Base-by-base conservation (phyloP, 768 basidiomycete genomes). In the Scleroderma bovista region DNA sequence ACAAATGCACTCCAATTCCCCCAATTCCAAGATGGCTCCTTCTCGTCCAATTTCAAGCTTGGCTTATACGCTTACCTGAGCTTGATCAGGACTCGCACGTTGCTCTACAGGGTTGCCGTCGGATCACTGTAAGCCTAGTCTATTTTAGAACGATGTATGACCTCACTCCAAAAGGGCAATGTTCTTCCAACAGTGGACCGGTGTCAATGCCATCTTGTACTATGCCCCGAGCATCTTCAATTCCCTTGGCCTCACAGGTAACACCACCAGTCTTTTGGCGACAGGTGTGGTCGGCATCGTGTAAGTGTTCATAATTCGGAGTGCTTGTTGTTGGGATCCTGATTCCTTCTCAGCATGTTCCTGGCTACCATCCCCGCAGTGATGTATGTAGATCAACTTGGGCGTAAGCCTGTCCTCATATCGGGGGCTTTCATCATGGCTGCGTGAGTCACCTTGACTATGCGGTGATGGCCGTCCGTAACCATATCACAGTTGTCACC, bases 161-260 rank as follows among this genome's bases (percentile, higher is more conserved):
- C 58, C 19, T 23, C 13, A 16, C 40, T 20, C 42, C 5, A 46
- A 43, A 43, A 79, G 78, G 53, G 80, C 72, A 37, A 91, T 84
- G 86, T 84, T 83, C 70, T 88, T 86, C 73, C 87, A 88, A 61
- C 86, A 88, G 66, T 88, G 86, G 85, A 87, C 85, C 26, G 88
- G 86, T 53, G 75, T 86, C 58, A 86, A 87, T 56, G 83, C 80
- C 6, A 83, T 87, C 55, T 67, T 88, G 45, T 88, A 88, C 70
- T 88, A 88, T 57, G 86, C 86, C 0, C 87, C 83, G 2, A 74
- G 68, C 36, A 88, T 90, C 51, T 90, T 89, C 72, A 42, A 71
- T 38, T 56, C 62, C 15, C 75, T 90, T 33, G 79, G 83, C 42
- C 67, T 88, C 31, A 73, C 71, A 2, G 84, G 84, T 2, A 84